Conservation (phyloP, 2,329 filamentous ascomycete species). For the Gnomoniopsis smithogilvyi region DNA sequence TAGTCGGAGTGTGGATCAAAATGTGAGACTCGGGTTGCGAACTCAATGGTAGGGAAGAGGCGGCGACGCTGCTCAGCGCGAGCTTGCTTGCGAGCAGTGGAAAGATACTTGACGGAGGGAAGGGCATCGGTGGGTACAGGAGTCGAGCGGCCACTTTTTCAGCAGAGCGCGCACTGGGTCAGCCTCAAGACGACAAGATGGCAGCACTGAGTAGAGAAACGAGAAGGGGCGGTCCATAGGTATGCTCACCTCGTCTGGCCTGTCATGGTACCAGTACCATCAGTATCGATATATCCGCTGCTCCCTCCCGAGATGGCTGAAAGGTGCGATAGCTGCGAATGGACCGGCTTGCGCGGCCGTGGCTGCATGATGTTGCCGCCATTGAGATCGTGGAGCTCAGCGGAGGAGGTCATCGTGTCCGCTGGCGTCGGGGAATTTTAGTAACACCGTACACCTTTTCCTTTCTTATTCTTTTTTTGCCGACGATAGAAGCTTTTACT, state of each 20-base stretch:
- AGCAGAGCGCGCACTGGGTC: conserved; percentile 13
- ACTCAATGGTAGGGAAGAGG: conserved; percentile 91
- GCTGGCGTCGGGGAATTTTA: not conserved
- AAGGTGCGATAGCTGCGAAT: conserved; percentile 43
- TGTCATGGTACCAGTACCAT: conserved; percentile 35
- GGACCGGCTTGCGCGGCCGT: conserved; percentile 47
- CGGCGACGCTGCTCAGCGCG: conserved; percentile 78
- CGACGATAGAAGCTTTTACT: not conserved
- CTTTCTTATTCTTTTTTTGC: not conserved
- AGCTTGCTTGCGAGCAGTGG: conserved; percentile 77
- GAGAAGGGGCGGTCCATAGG: not conserved
- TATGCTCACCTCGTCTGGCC: conserved; percentile 42
- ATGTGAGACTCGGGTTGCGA: conserved; percentile 85
- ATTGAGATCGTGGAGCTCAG: conserved; percentile 28
- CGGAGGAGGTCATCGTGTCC: conserved; percentile 27
- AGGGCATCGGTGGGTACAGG: conserved; percentile 85
- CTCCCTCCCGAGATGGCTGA: conserved; percentile 32
- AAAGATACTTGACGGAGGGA: conserved; percentile 85
- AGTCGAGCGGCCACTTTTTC: conserved; percentile 73
- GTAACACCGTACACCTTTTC: not conserved
- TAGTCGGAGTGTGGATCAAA: conserved; percentile 93
- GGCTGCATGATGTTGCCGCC: conserved; percentile 44
- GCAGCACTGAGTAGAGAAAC: not conserved
- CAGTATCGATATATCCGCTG: conserved; percentile 33
- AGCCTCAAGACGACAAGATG: not conserved